Evolutionary conservation across 2,329 filamentous ascomycete species (phyloP).

Genomic region (Colletotrichum coccodes): DNA sequence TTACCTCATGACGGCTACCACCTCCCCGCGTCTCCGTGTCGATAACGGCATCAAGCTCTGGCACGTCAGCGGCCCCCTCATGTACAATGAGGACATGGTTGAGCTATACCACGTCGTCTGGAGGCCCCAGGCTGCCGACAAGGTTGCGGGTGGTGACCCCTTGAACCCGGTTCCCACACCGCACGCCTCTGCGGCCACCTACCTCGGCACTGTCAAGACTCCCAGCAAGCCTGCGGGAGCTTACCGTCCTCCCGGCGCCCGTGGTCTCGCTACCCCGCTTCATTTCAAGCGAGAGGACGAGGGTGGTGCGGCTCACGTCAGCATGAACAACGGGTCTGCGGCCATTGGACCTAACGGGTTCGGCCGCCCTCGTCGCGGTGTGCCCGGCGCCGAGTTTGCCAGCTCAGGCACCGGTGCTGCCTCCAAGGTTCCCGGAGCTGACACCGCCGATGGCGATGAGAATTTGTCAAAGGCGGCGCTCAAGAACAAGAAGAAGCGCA

Average conservation of each 20-base stretch:
- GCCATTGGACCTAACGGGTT: slow-evolving; percentile 84
- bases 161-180: slow-evolving; percentile 79
- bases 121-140: slow-evolving; percentile 77
- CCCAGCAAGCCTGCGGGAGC: slow-evolving; percentile 97
- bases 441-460: slow-evolving; percentile 74
- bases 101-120: slow-evolving; percentile 93
- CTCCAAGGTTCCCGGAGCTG: slow-evolving; percentile 70
- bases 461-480: slow-evolving; percentile 83
- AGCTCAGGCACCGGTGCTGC: slow-evolving; percentile 75
- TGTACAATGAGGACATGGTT: slow-evolving; percentile 96
- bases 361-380: slow-evolving; percentile 76
- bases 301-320: slow-evolving; percentile 86
- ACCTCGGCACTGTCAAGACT: slow-evolving; percentile 88
- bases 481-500: slow-evolving; percentile 99
- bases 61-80: slow-evolving; percentile 87
- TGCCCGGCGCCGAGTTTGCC: slow-evolving; percentile 86
- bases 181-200: slow-evolving; percentile 84
- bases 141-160: slow-evolving; percentile 73
- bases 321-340: slow-evolving; percentile 80
- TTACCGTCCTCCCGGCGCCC: slow-evolving; percentile 93
- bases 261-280: slow-evolving; percentile 87
- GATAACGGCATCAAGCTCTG: slow-evolving; percentile 97
- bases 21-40: slow-evolving; percentile 91
- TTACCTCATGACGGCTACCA: slow-evolving; percentile 97
- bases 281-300: slow-evolving; percentile 99